Evolutionary conservation across 768 basidiomycete species (phyloP).

Genomic region (Termitomyces sp.): DNA sequence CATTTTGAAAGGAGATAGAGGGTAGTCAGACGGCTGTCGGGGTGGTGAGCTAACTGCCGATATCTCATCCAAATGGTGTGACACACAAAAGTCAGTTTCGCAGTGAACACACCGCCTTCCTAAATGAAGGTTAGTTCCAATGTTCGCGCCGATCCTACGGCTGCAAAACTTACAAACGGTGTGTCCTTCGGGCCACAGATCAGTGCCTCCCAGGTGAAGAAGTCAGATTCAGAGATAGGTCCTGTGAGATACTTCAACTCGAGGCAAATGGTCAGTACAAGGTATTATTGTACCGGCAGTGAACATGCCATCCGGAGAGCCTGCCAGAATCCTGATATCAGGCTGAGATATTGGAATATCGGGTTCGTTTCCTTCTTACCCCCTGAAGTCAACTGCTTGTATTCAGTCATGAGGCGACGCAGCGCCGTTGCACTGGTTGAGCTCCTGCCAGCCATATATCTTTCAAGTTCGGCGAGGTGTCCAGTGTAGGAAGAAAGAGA

Average conservation of each 20-base stretch:
- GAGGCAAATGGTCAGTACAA: background rate
- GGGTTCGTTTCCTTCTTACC: conserved; percentile 37
- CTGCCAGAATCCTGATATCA: conserved; percentile 30
- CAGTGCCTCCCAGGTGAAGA: conserved; percentile 95
- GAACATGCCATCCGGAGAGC: conserved; percentile 93
- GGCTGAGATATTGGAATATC: conserved; percentile 2
- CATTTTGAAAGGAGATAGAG: conserved; percentile 99
- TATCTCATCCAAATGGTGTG: background rate
- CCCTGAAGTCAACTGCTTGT: conserved; percentile 80
- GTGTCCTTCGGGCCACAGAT: conserved; percentile 94
- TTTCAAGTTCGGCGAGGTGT: background rate
- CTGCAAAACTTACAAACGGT: conserved; percentile 66
- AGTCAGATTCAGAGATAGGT: conserved; percentile 87
- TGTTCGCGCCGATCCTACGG: background rate
- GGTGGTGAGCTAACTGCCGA: background rate
- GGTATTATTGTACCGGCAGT: conserved; percentile 61
- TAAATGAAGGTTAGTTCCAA: conserved; percentile 23
- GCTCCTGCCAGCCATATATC: conserved; percentile 48
- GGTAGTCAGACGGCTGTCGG: conserved; percentile 86
- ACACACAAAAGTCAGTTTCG: conserved; percentile 89
- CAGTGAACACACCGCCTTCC: conserved; percentile 95
- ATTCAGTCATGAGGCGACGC: conserved; percentile 89
- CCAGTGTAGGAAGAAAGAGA: background rate
- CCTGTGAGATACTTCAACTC: conserved; percentile 39
- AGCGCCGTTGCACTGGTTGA: conserved; percentile 68